phyloP scores from a whole-genome alignment of 2,329 filamentous ascomycete genomes.

The Colletotrichum sp. region DNA sequence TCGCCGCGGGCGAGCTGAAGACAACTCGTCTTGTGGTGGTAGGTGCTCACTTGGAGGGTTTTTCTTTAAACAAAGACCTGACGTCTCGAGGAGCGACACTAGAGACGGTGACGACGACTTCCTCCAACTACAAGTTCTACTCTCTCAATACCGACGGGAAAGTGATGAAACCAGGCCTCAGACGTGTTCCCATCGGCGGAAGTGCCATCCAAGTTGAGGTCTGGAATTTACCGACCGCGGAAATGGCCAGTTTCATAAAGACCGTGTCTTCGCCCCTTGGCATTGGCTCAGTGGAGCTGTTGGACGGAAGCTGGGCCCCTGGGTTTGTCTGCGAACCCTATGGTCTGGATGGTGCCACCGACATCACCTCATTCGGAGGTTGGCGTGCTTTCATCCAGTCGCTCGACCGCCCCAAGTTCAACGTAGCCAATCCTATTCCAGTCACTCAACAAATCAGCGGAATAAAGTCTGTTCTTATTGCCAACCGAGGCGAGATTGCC shows the following conservation, averaged over 20 bases:
- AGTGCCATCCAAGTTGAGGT: slow-evolving; percentile 36
- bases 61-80: slow-evolving; percentile 38
- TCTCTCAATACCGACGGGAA: slow-evolving; percentile 24
- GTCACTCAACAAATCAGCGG: not conserved
- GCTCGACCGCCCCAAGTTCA: not conserved
- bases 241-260: slow-evolving; percentile 34
- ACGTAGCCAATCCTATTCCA: not conserved
- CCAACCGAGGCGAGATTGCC: slow-evolving; percentile 78
- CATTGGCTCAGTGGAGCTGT: slow-evolving; percentile 39
- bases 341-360: slow-evolving; percentile 31
- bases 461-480: slow-evolving; percentile 58
- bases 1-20: slow-evolving; percentile 18
- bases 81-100: slow-evolving; percentile 31
- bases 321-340: slow-evolving; percentile 42
- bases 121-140: slow-evolving; percentile 33
- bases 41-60: slow-evolving; percentile 38
- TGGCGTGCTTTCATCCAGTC: slow-evolving; percentile 32
- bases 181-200: slow-evolving; percentile 29
- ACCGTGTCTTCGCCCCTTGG: slow-evolving; percentile 37
- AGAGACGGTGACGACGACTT: slow-evolving; percentile 28
- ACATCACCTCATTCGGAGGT: slow-evolving; percentile 35
- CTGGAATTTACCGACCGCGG: slow-evolving; percentile 34
- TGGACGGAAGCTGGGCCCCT: slow-evolving; percentile 34
- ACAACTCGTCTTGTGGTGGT: slow-evolving; percentile 31
- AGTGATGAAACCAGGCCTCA: slow-evolving; percentile 35